A percentile compares a stretch with the other conserved stretches of the same genome.
Conservation (phyloP, 192 early-diverging fungal species). For the Fimicolochytrium jonesii region DNA sequence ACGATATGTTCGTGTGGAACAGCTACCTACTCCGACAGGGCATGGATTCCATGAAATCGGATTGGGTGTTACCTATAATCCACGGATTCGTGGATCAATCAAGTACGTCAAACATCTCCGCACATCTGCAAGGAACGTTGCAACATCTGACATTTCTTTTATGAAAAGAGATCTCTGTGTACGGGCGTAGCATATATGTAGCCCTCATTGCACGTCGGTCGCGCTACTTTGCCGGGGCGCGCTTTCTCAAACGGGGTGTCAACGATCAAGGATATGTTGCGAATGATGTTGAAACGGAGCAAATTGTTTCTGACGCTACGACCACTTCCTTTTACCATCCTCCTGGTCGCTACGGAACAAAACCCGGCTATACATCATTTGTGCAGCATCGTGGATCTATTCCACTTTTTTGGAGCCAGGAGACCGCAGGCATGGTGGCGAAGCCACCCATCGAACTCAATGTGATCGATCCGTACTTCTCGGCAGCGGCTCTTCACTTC, state of each 20-base stretch:
- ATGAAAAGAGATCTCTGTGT: slow-evolving; percentile 72
- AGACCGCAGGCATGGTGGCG: slow-evolving; percentile 83
- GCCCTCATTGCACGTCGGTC: slow-evolving; percentile 94
- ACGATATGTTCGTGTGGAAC: slow-evolving; percentile 98
- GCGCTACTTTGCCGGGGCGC: slow-evolving; percentile 89
- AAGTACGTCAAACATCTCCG: slow-evolving; percentile 62
- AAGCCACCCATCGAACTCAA: slow-evolving; percentile 90
- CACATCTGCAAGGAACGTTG: too few species aligned
- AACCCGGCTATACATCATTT: slow-evolving; percentile 83
- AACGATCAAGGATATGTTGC: slow-evolving; percentile 96
- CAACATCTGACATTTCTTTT: too few species aligned
- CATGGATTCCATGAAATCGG: slow-evolving; percentile 59
- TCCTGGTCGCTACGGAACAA: slow-evolving; percentile 33
- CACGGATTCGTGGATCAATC: slow-evolving; percentile 99
- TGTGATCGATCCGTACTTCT: slow-evolving; percentile 87
- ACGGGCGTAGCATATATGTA: slow-evolving; percentile 85
- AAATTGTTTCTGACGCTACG: slow-evolving; percentile 89
- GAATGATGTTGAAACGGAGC: slow-evolving; percentile 98
- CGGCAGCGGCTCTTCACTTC: slow-evolving; percentile 89
- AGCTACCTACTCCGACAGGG: slow-evolving; percentile 63
- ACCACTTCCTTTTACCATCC: slow-evolving; percentile 82
- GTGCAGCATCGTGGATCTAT: slow-evolving; percentile 97
- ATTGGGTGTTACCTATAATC: slow-evolving; percentile 79
- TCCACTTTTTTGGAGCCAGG: slow-evolving; percentile 94
- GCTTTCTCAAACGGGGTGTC: slow-evolving; percentile 92